Conservation (phyloP, 805 yeast species). For the Lipomyces kockii region DNA sequence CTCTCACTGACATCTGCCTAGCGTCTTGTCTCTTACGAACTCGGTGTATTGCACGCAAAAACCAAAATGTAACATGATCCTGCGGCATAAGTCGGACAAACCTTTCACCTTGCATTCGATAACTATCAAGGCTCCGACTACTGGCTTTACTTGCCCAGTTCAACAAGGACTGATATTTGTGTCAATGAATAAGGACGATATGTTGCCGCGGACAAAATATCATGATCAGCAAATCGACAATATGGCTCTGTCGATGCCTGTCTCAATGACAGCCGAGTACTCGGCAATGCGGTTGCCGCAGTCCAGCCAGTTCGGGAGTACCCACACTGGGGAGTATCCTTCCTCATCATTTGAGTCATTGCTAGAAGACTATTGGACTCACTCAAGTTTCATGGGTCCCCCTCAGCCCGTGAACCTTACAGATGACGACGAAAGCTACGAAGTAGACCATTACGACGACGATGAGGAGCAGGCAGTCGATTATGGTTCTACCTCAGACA, state of each 20-base stretch:
- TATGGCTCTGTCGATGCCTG: constrained; percentile 12
- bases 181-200: constrained; percentile 32
- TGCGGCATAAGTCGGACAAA: constrained; percentile 24
- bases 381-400: not conserved
- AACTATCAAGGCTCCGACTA: constrained; percentile 34
- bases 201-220: constrained; percentile 27
- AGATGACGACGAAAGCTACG: constrained; percentile 11
- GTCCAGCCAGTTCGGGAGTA: constrained; percentile 9
- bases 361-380: constrained; percentile 11
- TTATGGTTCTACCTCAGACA: not conserved
- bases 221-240: constrained; percentile 28
- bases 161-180: constrained; percentile 33
- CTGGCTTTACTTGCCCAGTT: constrained; percentile 36
- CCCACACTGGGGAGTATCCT: not conserved
- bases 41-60: constrained; percentile 35
- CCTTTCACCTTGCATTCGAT: constrained; percentile 34
- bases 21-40: constrained; percentile 15
- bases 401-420: constrained; percentile 3
- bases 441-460: constrained; percentile 10
- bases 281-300: constrained; percentile 19
- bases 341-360: constrained; percentile 3
- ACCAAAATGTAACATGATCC: constrained; percentile 33
- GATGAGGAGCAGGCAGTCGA: constrained; percentile 2
- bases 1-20: not conserved
- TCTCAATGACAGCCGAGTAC: constrained; percentile 10